phyloP scores from a whole-genome alignment of 768 basidiomycete genomes.

The Lepiota venenata region DNA sequence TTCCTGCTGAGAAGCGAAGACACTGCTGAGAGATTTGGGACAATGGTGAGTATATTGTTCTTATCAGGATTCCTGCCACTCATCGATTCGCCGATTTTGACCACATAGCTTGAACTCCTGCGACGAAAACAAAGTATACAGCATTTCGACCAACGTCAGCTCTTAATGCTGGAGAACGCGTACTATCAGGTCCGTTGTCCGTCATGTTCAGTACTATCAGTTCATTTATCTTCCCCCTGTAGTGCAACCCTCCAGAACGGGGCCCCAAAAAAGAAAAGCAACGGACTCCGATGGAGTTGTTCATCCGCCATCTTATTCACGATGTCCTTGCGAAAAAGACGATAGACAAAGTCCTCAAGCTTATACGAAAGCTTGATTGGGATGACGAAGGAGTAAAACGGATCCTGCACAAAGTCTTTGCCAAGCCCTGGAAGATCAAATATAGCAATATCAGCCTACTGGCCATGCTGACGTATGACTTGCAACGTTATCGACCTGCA shows the following conservation, averaged over 20 bases:
- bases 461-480: slow-evolving; percentile 93
- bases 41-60: slow-evolving; percentile 59
- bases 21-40: slow-evolving; percentile 80
- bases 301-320: slow-evolving; percentile 92
- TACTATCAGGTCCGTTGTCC: slow-evolving; percentile 79
- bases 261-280: slow-evolving; percentile 83
- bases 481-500: slow-evolving; percentile 88
- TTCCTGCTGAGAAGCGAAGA: slow-evolving; percentile 87
- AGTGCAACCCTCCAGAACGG: slow-evolving; percentile 98
- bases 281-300: slow-evolving; percentile 84
- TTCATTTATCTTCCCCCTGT: neutral
- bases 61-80: neutral
- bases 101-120: slow-evolving; percentile 82
- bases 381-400: slow-evolving; percentile 64
- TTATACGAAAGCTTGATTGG: slow-evolving; percentile 95
- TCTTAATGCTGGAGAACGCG: slow-evolving; percentile 91
- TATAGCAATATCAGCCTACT: slow-evolving; percentile 85
- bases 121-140: slow-evolving; percentile 90
- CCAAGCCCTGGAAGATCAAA: slow-evolving; percentile 98
- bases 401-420: slow-evolving; percentile 84
- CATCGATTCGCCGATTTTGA: neutral
- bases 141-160: slow-evolving; percentile 89
- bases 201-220: neutral
- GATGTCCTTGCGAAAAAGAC: slow-evolving; percentile 92
- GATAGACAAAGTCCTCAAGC: slow-evolving; percentile 92